phyloP scores from a whole-genome alignment of 192 early-diverging fungal species.

The Coemansia sp. region DNA sequence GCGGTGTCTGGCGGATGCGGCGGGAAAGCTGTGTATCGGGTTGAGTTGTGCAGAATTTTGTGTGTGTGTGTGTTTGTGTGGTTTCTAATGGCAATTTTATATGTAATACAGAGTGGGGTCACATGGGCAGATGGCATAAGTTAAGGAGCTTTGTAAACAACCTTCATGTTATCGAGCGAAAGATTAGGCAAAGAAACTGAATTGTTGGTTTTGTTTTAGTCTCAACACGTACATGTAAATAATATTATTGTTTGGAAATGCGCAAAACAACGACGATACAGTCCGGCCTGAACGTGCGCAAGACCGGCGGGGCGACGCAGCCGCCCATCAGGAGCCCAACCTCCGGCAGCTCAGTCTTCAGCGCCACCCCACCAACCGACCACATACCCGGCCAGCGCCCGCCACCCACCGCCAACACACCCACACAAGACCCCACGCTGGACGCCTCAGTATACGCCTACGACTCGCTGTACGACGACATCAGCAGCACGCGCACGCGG shows the following conservation, averaged over 20 bases:
- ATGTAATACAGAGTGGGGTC: too few species aligned
- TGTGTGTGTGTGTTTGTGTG: too few species aligned
- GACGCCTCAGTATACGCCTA: slow-evolving; percentile 40
- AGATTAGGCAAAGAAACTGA: not conserved
- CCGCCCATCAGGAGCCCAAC: not conserved
- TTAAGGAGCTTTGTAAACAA: not conserved
- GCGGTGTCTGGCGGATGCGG: slow-evolving; percentile 7
- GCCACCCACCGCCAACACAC: too few species aligned
- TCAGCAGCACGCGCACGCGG: slow-evolving; percentile 10
- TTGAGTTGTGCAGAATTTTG: not conserved
- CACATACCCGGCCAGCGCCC: not conserved
- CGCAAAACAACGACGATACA: slow-evolving; percentile 32
- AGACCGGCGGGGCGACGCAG: slow-evolving; percentile 7
- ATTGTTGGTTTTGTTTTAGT: too few species aligned
- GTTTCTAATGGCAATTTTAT: too few species aligned
- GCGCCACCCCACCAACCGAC: not conserved
- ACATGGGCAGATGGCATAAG: too few species aligned
- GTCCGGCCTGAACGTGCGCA: slow-evolving; percentile 36
- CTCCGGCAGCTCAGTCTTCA: not conserved
- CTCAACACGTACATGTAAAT: too few species aligned
- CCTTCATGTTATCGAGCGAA: not conserved
- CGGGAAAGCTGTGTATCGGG: not conserved
- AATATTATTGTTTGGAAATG: slow-evolving; percentile 14
- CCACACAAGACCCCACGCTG: not conserved
- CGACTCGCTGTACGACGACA: slow-evolving; percentile 42